Evolutionary conservation across 305 asterid species (phyloP).

Genomic region (Fraxinus nigra): DNA sequence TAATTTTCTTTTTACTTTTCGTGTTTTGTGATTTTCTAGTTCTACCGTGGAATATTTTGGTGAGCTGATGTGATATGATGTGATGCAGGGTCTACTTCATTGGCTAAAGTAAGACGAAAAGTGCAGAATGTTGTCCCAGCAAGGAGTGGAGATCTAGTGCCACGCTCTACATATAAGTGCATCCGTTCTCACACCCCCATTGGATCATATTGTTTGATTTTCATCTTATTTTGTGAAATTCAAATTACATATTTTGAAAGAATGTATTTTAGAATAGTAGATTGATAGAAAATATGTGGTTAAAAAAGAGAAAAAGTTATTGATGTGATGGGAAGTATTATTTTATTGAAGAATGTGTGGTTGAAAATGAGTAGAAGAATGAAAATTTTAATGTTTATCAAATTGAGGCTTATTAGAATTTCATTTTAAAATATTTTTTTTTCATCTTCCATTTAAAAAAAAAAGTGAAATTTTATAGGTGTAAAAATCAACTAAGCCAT

Average conservation of each 20-base stretch:
- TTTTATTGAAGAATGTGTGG: no score
- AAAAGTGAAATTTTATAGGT: not conserved
- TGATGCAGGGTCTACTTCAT: slow-evolving; percentile 5
- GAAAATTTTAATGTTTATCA: no score
- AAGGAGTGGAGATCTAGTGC: not conserved
- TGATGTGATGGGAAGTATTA: no score
- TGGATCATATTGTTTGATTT: not conserved
- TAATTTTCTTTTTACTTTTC: slow-evolving; percentile 8
- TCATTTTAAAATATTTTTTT: no score
- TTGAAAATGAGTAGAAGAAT: no score
- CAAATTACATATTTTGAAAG: not conserved
- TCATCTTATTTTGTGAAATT: not conserved
- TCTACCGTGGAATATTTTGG: slow-evolving; percentile 12
- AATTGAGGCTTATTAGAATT: no score
- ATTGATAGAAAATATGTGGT: no score
- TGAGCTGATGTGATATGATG: slow-evolving; percentile 20
- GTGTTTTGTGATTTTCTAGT: not conserved
- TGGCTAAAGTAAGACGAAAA: slow-evolving; percentile 3
- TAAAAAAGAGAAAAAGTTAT: no score
- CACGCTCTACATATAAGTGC: not conserved
- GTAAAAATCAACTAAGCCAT: not conserved
- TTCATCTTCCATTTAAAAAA: no score
- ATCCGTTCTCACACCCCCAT: not conserved
- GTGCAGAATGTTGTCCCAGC: not conserved
- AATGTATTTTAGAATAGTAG: no score